Evolutionary conservation across 768 basidiomycete genomes (phyloP), one percentile per base, ranked within the genome.

Genomic region (Calocybe gangraenosa): DNA sequence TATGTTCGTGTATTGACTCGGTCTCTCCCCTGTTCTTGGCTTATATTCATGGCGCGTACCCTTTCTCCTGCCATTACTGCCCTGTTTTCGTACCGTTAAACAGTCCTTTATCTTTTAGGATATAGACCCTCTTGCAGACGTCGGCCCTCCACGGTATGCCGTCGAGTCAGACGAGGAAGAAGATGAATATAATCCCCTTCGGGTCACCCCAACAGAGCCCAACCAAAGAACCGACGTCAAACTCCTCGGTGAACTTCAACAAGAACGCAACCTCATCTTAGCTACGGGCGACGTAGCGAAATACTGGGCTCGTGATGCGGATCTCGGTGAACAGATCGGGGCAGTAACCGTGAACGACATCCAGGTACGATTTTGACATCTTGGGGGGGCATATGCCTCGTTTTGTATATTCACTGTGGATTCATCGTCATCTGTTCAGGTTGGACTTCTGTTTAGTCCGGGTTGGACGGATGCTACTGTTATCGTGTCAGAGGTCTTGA

Each of bases 91-190:
- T 28, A 11, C 6, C 5, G 25, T 28, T 28, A n/a, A n/a, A n/a
- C 25, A 28, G 5, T 28, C 5, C 11, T 5, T 11, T 28, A 28
- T 28, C 11, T 28, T 33, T 6, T 43, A 77, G 79, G 74, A 81
- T 49, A 48, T 68, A 19, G 73, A 83, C 56, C 78, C 80, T 1
- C 67, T 82, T 15, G 71, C 71, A 46, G 81, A 83, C 54, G 65
- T 66, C 39, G 64, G 66, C 3, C 79, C 82, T 1, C 78, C 82
- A 28, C 73, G 82, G 44, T 70, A 84, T 49, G 75, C 75, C 30
- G 62, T 83, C 39, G 82, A 84, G 54, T 82, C 81, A 3, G 82
- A 84, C 48, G 81, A 82, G n/a, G 81, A 81, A 48, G 74, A 78
- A 49, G 82, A 84, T 41, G 80, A 83, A 53, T 67, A 69, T 49